Evolutionary conservation across 495 filamentous ascomycete genomes (phyloP).

Genomic region (Annulohypoxylon stygium): DNA sequence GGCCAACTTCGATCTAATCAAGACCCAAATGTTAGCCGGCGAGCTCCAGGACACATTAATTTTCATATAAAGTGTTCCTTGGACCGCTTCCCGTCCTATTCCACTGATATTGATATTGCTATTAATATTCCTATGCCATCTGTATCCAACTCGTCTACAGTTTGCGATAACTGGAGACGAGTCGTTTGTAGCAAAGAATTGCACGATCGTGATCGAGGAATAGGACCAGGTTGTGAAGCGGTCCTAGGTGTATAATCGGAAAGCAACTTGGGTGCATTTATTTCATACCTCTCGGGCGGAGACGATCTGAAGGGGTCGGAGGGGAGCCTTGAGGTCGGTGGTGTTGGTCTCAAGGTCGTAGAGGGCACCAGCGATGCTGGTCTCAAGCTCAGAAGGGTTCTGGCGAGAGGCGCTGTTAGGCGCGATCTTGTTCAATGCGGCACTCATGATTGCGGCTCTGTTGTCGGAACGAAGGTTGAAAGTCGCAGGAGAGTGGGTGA

Average conservation of each 20-base stretch:
- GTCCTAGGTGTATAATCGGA: constrained; percentile 40
- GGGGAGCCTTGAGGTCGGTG: constrained; percentile 89
- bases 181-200: constrained; percentile 29
- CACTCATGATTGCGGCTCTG: constrained; percentile 61
- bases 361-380: constrained; percentile 91
- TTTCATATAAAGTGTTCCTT: constrained; percentile 54
- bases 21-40: constrained; percentile 77
- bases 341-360: constrained; percentile 99
- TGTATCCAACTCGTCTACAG: constrained; percentile 29
- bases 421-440: constrained; percentile 95
- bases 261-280: constrained; percentile 45
- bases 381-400: constrained; percentile 95
- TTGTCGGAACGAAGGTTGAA: constrained; percentile 33
- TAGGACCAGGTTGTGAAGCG: constrained; percentile 52
- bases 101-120: constrained; percentile 58
- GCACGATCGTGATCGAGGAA: constrained; percentile 52
- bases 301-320: constrained; percentile 96
- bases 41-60: constrained; percentile 66
- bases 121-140: constrained; percentile 50
- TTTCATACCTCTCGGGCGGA: constrained; percentile 96
- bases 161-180: constrained; percentile 34
- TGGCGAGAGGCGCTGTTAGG: constrained; percentile 92
- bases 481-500: constrained; percentile 39
- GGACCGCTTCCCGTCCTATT: constrained; percentile 81
- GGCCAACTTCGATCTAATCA: constrained; percentile 96